A percentile compares a stretch with the other conserved stretches of the same genome.
phyloP scores from a whole-genome alignment of 495 filamentous ascomycete species.

The Xylaria acuta region DNA sequence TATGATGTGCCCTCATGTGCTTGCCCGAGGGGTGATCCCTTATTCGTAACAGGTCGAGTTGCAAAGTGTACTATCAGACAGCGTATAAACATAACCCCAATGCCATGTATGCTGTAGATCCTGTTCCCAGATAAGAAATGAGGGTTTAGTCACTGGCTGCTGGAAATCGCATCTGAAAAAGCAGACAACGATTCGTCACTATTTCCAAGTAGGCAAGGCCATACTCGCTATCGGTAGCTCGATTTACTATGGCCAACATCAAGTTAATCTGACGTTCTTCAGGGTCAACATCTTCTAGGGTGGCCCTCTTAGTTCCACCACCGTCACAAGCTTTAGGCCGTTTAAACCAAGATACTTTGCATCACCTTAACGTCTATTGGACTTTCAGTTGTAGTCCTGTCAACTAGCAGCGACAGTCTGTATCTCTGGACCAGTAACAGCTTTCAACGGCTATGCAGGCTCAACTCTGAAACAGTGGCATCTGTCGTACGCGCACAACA shows the following conservation, averaged over 20 bases:
- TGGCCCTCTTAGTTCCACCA: not conserved
- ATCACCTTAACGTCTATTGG: conserved; percentile 7
- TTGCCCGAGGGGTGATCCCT: not conserved
- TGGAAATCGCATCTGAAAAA: not conserved
- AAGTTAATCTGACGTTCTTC: not conserved
- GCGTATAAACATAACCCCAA: not conserved
- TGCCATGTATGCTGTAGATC: not conserved
- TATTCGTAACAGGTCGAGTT: not conserved
- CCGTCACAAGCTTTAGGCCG: not conserved
- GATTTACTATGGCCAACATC: not conserved
- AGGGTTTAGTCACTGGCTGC: not conserved
- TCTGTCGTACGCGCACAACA: conserved; percentile 23
- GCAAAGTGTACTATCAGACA: not conserved
- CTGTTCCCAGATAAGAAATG: not conserved
- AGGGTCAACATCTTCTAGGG: not conserved
- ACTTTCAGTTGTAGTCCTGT: not conserved
- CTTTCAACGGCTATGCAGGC: conserved; percentile 20
- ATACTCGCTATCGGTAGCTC: not conserved
- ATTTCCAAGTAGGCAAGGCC: not conserved
- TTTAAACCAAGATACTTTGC: not conserved
- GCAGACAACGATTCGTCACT: not conserved
- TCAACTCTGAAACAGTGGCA: conserved; percentile 27
- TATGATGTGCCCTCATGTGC: not conserved
- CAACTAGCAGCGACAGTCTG: not conserved
- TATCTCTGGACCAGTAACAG: conserved; percentile 17